A percentile compares a stretch with the other conserved stretches of the same genome.
These are phyloP conservation scores for Litchi chinensis DNA, from an alignment of 345 rosid genomes.

Conservation along the genomic window DNA sequence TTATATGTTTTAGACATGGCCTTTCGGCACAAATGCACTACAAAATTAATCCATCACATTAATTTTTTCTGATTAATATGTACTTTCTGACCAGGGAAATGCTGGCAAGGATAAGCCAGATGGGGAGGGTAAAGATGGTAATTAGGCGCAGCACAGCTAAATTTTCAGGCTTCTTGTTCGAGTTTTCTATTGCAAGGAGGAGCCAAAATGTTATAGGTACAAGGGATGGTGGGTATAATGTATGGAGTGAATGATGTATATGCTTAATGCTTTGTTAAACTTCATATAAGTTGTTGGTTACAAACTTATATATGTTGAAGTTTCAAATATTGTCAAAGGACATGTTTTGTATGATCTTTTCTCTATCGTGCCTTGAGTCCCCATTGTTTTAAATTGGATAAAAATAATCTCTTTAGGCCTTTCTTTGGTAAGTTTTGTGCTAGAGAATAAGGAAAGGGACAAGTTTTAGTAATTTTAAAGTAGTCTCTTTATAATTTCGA, in stretches of 20 bases:
- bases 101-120: constrained; percentile 3
- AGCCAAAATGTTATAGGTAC: background rate
- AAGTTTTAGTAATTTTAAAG: too few species aligned
- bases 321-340: background rate
- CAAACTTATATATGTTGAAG: background rate
- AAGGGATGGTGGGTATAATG: background rate
- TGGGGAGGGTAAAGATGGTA: background rate
- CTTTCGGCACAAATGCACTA: background rate
- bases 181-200: background rate
- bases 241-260: background rate
- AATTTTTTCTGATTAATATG: background rate
- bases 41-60: too few species aligned
- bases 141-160: background rate
- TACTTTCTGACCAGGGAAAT: constrained; percentile 11
- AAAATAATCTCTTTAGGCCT: too few species aligned
- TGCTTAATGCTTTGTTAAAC: background rate
- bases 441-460: too few species aligned
- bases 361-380: too few species aligned
- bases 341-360: too few species aligned
- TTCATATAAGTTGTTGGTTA: background rate
- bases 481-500: too few species aligned
- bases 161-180: background rate
- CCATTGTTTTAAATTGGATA: too few species aligned
- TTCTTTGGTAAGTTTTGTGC: too few species aligned
- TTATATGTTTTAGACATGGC: too few species aligned